Evolutionary conservation across 495 filamentous ascomycete species (phyloP).

Genomic region (Neohortaea acidophila): DNA sequence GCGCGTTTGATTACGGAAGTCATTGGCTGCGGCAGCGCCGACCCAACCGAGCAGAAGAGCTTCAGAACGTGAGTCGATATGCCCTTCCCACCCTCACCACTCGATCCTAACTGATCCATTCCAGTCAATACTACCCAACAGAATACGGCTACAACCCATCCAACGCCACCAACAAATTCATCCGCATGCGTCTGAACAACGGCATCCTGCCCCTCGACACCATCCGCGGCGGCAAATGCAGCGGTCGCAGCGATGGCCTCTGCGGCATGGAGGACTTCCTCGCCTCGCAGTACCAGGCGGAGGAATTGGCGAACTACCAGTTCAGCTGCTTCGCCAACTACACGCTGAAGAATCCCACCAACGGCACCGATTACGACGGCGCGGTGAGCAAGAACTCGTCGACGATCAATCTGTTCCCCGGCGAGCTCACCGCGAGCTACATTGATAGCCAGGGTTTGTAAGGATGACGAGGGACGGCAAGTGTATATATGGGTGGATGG

Average conservation of each 20-base stretch:
- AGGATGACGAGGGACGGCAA: too few relatives aligned
- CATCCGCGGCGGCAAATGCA: constrained; percentile 25
- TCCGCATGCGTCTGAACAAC: constrained; percentile 30
- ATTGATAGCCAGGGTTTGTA: too few relatives aligned
- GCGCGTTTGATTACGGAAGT: constrained; percentile 29
- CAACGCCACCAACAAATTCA: constrained; percentile 29
- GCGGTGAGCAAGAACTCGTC: constrained; percentile 22
- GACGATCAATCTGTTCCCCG: too few relatives aligned
- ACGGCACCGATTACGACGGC: constrained; percentile 29
- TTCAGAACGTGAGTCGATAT: too few relatives aligned
- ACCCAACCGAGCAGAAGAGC: constrained; percentile 19
- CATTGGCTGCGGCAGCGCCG: constrained; percentile 23
- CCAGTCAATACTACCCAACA: constrained; percentile 24
- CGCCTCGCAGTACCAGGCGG: constrained; percentile 20
- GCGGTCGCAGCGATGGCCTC: constrained; percentile 26
- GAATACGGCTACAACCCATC: constrained; percentile 27
- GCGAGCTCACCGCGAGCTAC: too few relatives aligned
- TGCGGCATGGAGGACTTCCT: constrained; percentile 24
- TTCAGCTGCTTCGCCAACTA: constrained; percentile 31
- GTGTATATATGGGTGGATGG: too few relatives aligned
- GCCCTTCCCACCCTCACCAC: too few relatives aligned
- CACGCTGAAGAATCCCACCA: constrained; percentile 21
- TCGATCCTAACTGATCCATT: too few relatives aligned
- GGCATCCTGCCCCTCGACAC: constrained; percentile 29
- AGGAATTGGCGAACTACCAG: constrained; percentile 24